These are phyloP conservation scores for Vanderwaltozyma tropicalis DNA, from an alignment of 805 yeast species.

Conservation along the genomic window DNA sequence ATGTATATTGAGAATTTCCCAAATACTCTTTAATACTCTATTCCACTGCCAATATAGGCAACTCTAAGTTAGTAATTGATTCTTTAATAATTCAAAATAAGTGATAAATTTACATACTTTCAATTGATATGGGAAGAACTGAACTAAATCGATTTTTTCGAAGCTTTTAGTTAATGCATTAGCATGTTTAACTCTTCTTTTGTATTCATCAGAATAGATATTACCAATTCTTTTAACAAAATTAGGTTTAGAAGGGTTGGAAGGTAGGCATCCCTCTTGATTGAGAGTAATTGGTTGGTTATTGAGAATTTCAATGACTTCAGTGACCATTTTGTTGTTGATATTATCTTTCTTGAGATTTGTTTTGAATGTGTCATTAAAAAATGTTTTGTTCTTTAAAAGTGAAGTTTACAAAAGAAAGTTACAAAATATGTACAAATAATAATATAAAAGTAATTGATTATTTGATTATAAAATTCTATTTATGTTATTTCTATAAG, in stretches of 20 bases:
- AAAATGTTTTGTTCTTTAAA: too few relatives aligned
- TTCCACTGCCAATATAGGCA: not conserved
- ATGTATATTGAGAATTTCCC: not conserved
- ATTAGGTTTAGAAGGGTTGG: too few relatives aligned
- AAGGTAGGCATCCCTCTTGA: too few relatives aligned
- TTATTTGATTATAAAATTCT: not conserved
- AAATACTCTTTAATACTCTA: conserved; percentile 2
- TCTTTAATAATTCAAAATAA: too few relatives aligned
- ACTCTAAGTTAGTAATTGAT: not conserved
- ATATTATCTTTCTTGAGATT: too few relatives aligned
- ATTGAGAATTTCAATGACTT: not conserved
- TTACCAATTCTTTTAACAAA: too few relatives aligned
- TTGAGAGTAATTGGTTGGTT: too few relatives aligned
- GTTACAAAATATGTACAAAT: too few relatives aligned
- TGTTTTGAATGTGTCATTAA: too few relatives aligned
- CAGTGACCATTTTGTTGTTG: not conserved
- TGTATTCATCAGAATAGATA: not conserved
- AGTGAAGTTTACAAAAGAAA: too few relatives aligned
- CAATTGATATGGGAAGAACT: not conserved
- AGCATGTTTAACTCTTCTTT: not conserved
- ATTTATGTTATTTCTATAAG: conserved; percentile 2
- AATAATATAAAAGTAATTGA: too few relatives aligned
- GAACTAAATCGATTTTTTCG: not conserved
- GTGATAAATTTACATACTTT: conserved; percentile 1
- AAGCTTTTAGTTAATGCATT: conserved; percentile 1